Conservation (phyloP, 2,329 filamentous ascomycete genomes). For the Graphilbum ipis-grandicollis region DNA sequence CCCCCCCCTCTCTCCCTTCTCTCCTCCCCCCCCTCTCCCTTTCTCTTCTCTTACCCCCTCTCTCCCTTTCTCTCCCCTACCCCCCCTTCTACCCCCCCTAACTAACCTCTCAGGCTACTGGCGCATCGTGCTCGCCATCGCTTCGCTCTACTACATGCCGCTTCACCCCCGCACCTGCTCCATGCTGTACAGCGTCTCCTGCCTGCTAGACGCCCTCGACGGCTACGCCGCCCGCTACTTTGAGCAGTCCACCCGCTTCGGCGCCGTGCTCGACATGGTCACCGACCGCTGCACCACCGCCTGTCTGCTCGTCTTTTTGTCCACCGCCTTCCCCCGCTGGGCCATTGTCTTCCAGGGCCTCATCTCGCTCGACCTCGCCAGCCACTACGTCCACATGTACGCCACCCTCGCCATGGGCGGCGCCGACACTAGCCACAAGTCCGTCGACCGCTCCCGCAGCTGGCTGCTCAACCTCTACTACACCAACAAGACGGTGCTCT, state of each 20-base stretch:
- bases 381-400: constrained; percentile 99
- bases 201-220: constrained; percentile 86
- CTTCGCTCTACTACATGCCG: constrained; percentile 97
- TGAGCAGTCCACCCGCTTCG: constrained; percentile 87
- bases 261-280: constrained; percentile 96
- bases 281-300: constrained; percentile 95
- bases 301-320: constrained; percentile 85
- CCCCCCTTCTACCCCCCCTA: neutral
- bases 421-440: constrained; percentile 73
- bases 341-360: constrained; percentile 85
- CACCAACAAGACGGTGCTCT: constrained; percentile 88
- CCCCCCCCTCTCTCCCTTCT: neutral
- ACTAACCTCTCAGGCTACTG: constrained; percentile 41
- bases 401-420: constrained; percentile 80
- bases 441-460: constrained; percentile 72
- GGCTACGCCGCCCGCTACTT: constrained; percentile 80
- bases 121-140: constrained; percentile 66
- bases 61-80: no score
- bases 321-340: constrained; percentile 87
- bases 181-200: constrained; percentile 80
- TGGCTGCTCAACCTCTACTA: constrained; percentile 92
- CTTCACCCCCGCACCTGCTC: constrained; percentile 93
- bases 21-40: neutral
- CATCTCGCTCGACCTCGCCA: constrained; percentile 83
- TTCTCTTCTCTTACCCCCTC: no score